Conservation (phyloP, 805 yeast species). For the Candida mattraensis region DNA sequence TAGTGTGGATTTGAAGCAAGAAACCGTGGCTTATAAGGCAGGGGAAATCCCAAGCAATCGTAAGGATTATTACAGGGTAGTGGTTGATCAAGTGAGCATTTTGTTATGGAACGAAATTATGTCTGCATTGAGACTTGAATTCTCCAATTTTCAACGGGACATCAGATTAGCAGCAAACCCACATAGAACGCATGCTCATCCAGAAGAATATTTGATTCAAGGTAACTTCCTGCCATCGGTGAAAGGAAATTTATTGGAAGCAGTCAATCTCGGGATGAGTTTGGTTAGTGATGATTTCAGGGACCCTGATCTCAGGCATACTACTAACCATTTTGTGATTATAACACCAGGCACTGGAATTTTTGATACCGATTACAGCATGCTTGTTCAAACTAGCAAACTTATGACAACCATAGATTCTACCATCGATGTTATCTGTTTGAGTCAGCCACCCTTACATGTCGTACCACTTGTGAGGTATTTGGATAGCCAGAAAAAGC, state of each 20-base stretch:
- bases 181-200: slow-evolving; percentile 34
- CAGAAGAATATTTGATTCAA: slow-evolving; percentile 41
- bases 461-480: slow-evolving; percentile 86
- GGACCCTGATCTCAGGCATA: slow-evolving; percentile 84
- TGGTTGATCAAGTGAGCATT: slow-evolving; percentile 90
- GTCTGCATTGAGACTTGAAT: slow-evolving; percentile 82
- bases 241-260: slow-evolving; percentile 86
- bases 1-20: slow-evolving; percentile 59
- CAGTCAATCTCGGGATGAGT: slow-evolving; percentile 80
- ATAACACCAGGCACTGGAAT: slow-evolving; percentile 93
- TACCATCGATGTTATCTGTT: slow-evolving; percentile 84
- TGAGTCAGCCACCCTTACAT: slow-evolving; percentile 90
- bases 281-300: slow-evolving; percentile 73
- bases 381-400: slow-evolving; percentile 71
- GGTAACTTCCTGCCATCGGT: slow-evolving; percentile 81
- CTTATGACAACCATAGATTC: slow-evolving; percentile 76
- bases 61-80: slow-evolving; percentile 85
- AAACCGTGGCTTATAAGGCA: slow-evolving; percentile 43
- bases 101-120: slow-evolving; percentile 89
- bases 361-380: slow-evolving; percentile 84
- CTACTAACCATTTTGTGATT: slow-evolving; percentile 85
- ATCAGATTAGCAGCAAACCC: slow-evolving; percentile 49
- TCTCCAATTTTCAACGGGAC: slow-evolving; percentile 76
- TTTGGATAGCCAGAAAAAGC: slow-evolving; percentile 46
- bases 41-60: slow-evolving; percentile 72